Evolutionary conservation across 148 eudicot genomes (phyloP), one percentile per base, ranked within the genome.

Genomic region (Beta vulgaris): DNA sequence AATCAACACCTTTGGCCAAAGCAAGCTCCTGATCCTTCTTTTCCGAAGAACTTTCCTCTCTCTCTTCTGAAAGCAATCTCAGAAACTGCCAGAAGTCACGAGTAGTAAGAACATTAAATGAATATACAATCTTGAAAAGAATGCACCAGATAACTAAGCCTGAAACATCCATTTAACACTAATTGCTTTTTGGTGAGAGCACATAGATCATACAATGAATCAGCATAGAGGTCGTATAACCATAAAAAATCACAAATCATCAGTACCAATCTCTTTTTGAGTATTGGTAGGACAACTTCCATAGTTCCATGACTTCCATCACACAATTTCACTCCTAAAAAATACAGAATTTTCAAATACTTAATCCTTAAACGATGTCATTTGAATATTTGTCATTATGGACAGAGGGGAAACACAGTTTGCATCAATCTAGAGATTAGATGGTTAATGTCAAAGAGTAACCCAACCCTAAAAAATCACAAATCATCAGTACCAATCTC

Each of bases 1-100:
- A 84, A 79, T 88, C 91, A 71, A 92, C 79, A 67, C 86, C 91
- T 65, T 91, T 92, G 12, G 98, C 79, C 78, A 95, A 82, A 58
- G 89, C 92, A 72, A 78, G 81, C 73, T 90, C 94, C 61, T 76
- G 78, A 35, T 92, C 97, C 80, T 70, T 79, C 53, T 73, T 79
- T 69, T 88, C 87, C 40, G 85, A 64, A 78, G 96, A 81, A 74
- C 66, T 65, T 28, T 83, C 85, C 49, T 80, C 80, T 51, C 77
- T 84, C 78, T 90, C 92, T 81, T 86, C 94, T 21, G 89, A 81
- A 32, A 95, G 92, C 76, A 92, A 59, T 78, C 92, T 92, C 81
- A 92, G 76, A 74, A 86, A 92, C 99, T 95, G 88, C 19, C 55
- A 79, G 36, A 76, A 54, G 23, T 79, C 43, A 57, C 34, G 44